Conservation (phyloP, 2,329 filamentous ascomycete species). For the Graphilbum ipis-grandicollis region DNA sequence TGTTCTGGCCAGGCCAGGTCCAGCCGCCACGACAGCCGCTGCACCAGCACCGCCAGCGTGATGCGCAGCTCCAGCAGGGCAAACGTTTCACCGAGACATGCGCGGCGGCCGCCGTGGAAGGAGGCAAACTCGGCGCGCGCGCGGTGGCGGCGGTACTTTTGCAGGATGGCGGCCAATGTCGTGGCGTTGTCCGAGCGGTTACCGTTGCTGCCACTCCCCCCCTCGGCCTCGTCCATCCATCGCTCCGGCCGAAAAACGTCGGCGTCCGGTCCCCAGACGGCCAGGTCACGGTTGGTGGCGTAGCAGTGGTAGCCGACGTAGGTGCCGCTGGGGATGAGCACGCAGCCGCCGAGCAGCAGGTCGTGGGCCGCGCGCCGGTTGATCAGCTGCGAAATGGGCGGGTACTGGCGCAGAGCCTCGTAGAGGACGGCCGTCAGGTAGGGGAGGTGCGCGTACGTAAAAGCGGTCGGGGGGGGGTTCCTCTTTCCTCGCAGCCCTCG, state of each 20-base stretch:
- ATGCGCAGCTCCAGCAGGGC: neutral
- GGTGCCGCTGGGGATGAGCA: constrained; percentile 53
- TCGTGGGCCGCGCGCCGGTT: neutral
- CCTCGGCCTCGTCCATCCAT: constrained; percentile 49
- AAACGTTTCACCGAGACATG: neutral
- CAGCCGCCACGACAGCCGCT: neutral
- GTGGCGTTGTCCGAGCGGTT: neutral
- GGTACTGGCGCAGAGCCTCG: neutral
- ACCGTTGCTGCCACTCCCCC: too few species aligned
- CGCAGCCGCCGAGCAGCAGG: constrained; percentile 26
- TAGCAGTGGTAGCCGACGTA: constrained; percentile 44
- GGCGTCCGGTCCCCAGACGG: constrained; percentile 64
- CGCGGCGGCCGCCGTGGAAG: neutral
- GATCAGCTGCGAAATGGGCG: neutral
- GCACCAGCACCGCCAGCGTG: neutral
- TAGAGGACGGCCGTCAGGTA: neutral
- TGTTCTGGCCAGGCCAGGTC: neutral
- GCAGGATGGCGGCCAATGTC: neutral
- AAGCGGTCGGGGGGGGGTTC: too few species aligned
- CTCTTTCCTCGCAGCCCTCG: too few species aligned
- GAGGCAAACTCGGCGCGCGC: neutral
- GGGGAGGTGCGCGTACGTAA: too few species aligned
- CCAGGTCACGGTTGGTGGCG: constrained; percentile 51
- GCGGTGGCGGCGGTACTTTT: neutral
- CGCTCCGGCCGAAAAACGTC: constrained; percentile 61